Conservation (phyloP, 1,284 basidiomycete species). For the Fomes fomentarius region DNA sequence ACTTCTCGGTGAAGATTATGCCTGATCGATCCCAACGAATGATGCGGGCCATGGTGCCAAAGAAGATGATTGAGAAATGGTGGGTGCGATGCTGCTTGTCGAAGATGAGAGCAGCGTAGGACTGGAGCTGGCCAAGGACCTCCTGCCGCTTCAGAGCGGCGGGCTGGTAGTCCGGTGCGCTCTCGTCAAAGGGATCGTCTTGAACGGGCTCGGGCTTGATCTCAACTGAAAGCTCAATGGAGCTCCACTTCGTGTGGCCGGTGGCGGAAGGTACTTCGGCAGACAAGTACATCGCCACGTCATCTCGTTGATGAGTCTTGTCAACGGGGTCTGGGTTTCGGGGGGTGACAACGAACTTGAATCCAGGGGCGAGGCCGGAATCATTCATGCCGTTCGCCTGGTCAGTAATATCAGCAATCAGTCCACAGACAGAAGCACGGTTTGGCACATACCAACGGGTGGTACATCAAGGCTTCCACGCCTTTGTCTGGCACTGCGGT, state of each 20-base stretch:
- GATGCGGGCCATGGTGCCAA: slow-evolving; percentile 4
- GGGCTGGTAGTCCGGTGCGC: not conserved
- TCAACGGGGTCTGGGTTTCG: too few relatives aligned
- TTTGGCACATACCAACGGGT: too few relatives aligned
- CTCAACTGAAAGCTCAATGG: slow-evolving; percentile 8
- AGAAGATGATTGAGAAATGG: slow-evolving; percentile 5
- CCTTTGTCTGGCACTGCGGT: too few relatives aligned
- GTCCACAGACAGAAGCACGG: too few relatives aligned
- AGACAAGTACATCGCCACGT: too few relatives aligned
- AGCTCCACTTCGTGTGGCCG: slow-evolving; percentile 3
- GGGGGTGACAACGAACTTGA: too few relatives aligned
- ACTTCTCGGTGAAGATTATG: slow-evolving; percentile 5
- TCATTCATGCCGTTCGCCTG: too few relatives aligned
- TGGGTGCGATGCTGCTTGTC: slow-evolving; percentile 6
- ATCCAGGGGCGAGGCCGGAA: too few relatives aligned
- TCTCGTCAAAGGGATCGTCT: slow-evolving; percentile 14
- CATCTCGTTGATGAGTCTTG: too few relatives aligned
- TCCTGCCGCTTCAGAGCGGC: not conserved
- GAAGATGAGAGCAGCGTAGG: slow-evolving; percentile 4
- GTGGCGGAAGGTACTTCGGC: too few relatives aligned
- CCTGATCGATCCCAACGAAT: slow-evolving; percentile 14
- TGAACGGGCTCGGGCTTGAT: not conserved
- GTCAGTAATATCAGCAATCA: too few relatives aligned
- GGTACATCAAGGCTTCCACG: too few relatives aligned
- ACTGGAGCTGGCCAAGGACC: slow-evolving; percentile 6